Evolutionary conservation across 2,329 filamentous ascomycete species (phyloP).

Genomic region (Tolypocladium album): DNA sequence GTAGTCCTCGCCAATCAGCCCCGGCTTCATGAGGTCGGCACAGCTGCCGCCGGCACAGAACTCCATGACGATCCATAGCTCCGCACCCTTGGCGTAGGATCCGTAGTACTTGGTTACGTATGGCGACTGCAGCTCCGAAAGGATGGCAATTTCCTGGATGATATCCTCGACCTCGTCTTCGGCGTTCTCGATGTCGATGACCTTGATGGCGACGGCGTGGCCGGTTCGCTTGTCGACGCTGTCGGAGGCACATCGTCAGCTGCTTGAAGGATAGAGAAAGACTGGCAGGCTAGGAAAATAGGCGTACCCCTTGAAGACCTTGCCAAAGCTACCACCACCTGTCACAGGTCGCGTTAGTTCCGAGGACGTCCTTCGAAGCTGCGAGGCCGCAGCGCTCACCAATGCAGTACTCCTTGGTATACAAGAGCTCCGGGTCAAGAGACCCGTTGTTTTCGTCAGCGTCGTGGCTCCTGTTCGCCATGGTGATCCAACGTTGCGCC

Average conservation of each 20-base stretch:
- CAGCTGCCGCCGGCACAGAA: constrained; percentile 96
- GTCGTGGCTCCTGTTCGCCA: constrained; percentile 39
- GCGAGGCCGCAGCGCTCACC: constrained; percentile 35
- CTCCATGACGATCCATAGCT: constrained; percentile 99
- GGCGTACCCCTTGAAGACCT: constrained; percentile 86
- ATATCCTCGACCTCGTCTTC: constrained; percentile 99
- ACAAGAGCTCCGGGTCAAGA: constrained; percentile 77
- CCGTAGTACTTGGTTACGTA: constrained; percentile 98
- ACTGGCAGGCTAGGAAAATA: not conserved
- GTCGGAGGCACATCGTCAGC: not conserved
- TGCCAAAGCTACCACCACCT: constrained; percentile 96
- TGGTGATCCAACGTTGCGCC: constrained; percentile 13
- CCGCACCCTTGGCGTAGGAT: constrained; percentile 88
- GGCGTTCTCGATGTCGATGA: constrained; percentile 97
- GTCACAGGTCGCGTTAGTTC: constrained; percentile 1
- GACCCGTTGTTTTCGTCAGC: constrained; percentile 38
- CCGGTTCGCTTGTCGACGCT: constrained; percentile 90
- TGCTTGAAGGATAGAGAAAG: not conserved
- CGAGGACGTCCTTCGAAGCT: too few relatives aligned
- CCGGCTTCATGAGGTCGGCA: constrained; percentile 90
- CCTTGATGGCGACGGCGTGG: constrained; percentile 91
- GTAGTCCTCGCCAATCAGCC: constrained; percentile 84
- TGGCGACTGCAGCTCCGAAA: constrained; percentile 89
- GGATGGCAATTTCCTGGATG: constrained; percentile 95
- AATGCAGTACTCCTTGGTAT: constrained; percentile 87